These are phyloP conservation scores for Seiridium unicorne DNA, from an alignment of 2,329 filamentous ascomycete species.

Conservation along the genomic window DNA sequence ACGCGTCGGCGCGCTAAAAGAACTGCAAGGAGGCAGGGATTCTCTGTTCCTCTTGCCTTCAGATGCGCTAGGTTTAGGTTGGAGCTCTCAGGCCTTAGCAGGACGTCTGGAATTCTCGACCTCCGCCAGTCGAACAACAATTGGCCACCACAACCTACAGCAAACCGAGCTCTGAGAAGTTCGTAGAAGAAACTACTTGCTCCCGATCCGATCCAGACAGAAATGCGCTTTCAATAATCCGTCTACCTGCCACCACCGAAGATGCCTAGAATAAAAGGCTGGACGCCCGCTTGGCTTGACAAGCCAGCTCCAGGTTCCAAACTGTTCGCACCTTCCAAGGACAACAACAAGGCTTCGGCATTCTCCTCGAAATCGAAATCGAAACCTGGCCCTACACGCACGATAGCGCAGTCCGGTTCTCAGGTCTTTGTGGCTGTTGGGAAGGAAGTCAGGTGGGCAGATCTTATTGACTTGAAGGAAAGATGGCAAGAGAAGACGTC, in stretches of 20 bases:
- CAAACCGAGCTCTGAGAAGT: background rate
- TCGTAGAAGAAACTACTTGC: background rate
- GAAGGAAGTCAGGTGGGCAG: constrained; percentile 88
- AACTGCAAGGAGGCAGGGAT: background rate
- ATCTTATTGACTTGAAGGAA: constrained; percentile 77
- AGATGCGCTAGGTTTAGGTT: constrained; percentile 1
- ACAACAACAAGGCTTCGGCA: constrained; percentile 32
- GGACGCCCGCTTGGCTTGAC: constrained; percentile 84
- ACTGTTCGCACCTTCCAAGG: constrained; percentile 62
- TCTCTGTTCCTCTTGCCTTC: background rate
- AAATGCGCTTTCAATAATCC: constrained; percentile 22
- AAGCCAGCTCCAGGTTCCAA: constrained; percentile 73
- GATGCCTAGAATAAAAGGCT: constrained; percentile 86
- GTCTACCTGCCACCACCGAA: constrained; percentile 17
- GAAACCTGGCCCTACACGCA: constrained; percentile 52
- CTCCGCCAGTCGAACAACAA: background rate
- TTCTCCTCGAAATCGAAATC: constrained; percentile 39
- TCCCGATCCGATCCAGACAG: background rate
- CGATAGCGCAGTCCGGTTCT: constrained; percentile 77
- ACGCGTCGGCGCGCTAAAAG: background rate
- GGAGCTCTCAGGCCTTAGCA: background rate
- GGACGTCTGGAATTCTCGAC: background rate
- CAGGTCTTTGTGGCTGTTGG: constrained; percentile 88
- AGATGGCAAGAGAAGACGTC: constrained; percentile 41
- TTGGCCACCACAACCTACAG: background rate